Conservation (phyloP, 2,329 filamentous ascomycete genomes). For the Fusarium neocosmosporiellum region DNA sequence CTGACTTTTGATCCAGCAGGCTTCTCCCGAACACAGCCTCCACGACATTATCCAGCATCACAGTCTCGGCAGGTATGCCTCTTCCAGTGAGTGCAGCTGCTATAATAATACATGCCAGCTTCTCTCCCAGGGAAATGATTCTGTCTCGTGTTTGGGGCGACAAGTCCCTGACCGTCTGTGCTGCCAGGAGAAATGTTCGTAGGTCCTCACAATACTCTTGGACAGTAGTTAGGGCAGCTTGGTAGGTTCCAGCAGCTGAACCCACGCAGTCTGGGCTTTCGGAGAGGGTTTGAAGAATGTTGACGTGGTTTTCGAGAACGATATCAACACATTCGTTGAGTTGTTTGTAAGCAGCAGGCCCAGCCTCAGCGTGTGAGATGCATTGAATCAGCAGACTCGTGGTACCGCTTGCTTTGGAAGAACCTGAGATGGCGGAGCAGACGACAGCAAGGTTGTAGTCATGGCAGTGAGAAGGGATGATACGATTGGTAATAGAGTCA, state of each 20-base stretch:
- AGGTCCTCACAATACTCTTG: neutral
- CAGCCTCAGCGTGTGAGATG: neutral
- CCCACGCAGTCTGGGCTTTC: neutral
- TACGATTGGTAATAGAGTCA: neutral
- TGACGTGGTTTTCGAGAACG: neutral
- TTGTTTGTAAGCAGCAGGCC: neutral
- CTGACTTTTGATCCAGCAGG: neutral
- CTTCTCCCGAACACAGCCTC: neutral
- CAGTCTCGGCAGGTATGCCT: neutral
- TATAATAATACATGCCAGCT: neutral
- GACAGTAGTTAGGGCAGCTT: neutral
- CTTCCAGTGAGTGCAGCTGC: neutral
- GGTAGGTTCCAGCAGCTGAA: neutral
- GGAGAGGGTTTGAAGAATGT: neutral
- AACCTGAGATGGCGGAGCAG: neutral
- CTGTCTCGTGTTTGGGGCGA: neutral
- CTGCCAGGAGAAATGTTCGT: neutral
- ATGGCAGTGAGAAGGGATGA: neutral
- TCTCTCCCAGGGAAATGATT: neutral
- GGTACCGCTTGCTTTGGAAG: conserved; percentile 6
- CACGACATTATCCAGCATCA: neutral
- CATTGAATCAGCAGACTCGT: conserved; percentile 1
- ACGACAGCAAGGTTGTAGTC: conserved; percentile 3
- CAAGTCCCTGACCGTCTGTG: neutral
- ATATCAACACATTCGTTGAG: neutral